A percentile compares a stretch with the other conserved stretches of the same genome.
Conservation (phyloP, 83 land plant genomes). For the Thuja plicata region DNA sequence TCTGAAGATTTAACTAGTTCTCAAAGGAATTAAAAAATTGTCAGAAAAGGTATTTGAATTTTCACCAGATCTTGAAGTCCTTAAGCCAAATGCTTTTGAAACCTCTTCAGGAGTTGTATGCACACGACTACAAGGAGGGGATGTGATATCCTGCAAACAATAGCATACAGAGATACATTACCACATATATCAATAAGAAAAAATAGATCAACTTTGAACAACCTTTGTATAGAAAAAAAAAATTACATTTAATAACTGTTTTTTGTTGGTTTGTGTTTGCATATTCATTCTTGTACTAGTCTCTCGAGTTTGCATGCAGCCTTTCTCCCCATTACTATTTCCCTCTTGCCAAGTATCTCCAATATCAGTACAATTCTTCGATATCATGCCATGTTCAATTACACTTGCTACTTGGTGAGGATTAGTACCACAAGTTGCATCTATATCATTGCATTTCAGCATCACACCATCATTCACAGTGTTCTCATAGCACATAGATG, state of each 20-base stretch:
- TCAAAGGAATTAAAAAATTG: neutral
- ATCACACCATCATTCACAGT: neutral
- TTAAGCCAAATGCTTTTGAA: conserved; percentile 17
- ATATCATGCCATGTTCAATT: neutral
- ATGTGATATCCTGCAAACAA: neutral
- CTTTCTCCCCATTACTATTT: neutral
- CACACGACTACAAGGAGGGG: neutral
- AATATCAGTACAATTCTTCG: neutral
- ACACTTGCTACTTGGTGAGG: neutral
- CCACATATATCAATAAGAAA: neutral
- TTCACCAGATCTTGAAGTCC: conserved; percentile 18
- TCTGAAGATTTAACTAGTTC: neutral
- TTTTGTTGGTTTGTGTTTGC: neutral
- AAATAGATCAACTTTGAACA: neutral
- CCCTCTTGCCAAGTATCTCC: neutral
- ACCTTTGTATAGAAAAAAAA: neutral
- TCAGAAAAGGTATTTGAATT: neutral
- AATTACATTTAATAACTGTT: neutral
- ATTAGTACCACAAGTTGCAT: neutral
- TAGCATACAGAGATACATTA: neutral
- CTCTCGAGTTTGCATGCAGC: neutral
- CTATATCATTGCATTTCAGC: neutral
- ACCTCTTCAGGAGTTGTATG: conserved; percentile 16
- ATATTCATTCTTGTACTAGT: neutral
- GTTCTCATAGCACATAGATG: neutral